Conservation (phyloP, 2,329 filamentous ascomycete genomes). For the Clonostachys chloroleuca region DNA sequence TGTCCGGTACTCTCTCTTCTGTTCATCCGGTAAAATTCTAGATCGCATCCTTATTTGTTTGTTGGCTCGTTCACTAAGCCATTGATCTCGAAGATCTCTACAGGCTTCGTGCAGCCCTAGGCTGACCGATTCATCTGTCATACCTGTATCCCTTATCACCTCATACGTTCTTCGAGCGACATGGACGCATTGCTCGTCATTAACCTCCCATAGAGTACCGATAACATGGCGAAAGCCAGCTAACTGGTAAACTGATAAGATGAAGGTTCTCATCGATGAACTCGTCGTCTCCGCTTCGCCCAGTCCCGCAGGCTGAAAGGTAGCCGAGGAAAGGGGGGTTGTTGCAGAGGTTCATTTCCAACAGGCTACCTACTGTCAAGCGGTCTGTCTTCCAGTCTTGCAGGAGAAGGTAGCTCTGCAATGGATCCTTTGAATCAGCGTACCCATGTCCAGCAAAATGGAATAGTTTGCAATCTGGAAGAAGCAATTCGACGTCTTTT, state of each 20-base stretch:
- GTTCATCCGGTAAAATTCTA: neutral
- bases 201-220: neutral
- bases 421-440: neutral
- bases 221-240: neutral
- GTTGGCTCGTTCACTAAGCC: neutral
- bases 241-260: neutral
- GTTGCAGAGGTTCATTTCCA: conserved; percentile 20
- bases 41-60: neutral
- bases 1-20: neutral
- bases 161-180: neutral
- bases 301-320: neutral
- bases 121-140: neutral
- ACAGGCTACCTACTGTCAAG: conserved; percentile 27
- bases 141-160: neutral
- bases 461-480: neutral
- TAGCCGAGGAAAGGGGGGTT: neutral
- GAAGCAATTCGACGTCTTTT: neutral
- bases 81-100: neutral
- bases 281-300: neutral
- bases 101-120: neutral
- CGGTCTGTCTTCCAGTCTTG: conserved; percentile 2
- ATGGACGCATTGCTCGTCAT: neutral
- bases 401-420: neutral
- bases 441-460: neutral
- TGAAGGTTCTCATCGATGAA: neutral